phyloP scores from a whole-genome alignment of 345 rosid species.

The Angophora floribunda region DNA sequence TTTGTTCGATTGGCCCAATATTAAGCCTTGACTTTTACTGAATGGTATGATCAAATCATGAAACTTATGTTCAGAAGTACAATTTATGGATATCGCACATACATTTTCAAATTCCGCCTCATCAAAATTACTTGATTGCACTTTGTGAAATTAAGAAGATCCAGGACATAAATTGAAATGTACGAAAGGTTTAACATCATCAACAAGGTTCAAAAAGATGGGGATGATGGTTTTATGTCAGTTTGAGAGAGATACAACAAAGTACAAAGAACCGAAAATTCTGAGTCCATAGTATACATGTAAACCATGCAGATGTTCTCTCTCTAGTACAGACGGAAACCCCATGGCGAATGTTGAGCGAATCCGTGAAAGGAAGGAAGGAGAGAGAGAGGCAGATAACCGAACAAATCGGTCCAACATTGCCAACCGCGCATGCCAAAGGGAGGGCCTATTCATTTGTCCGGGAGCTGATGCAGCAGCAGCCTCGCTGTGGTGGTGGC shows the following conservation, averaged over 20 bases:
- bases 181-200: background rate
- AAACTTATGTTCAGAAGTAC: background rate
- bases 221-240: background rate
- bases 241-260: background rate
- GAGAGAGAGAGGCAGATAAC: background rate
- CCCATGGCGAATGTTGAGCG: background rate
- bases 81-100: background rate
- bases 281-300: background rate
- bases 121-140: background rate
- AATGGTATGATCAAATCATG: background rate
- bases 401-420: background rate
- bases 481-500: background rate
- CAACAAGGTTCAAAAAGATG: background rate
- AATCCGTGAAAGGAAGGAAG: background rate
- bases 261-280: background rate
- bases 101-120: rapidly evolving
- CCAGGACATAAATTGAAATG: background rate
- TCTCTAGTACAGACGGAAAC: background rate
- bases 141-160: background rate
- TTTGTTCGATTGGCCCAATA: background rate
- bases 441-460: background rate
- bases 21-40: background rate
- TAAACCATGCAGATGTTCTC: background rate
- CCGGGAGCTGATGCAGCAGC: background rate
- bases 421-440: background rate